Base-by-base conservation (phyloP, 495 filamentous ascomycete genomes). In the Friedmanniomyces endolithicus region DNA sequence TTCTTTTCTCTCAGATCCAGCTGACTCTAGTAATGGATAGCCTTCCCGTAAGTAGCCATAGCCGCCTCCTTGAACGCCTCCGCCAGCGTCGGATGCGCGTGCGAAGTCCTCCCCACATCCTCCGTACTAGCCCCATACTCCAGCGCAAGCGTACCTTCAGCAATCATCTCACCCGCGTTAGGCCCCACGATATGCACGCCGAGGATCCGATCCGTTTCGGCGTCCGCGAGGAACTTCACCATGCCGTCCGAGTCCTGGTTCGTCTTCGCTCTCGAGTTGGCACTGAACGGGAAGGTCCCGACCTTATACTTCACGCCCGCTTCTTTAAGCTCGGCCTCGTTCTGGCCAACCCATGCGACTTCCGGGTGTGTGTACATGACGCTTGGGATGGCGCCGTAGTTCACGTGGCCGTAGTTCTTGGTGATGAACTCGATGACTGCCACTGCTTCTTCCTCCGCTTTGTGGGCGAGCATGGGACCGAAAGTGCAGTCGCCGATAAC, bases 291-390 rank as follows among this genome's bases (percentile, higher is more conserved):
- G 82, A 98, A 98, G 33, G 80, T 80, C 69, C 92, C 92, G 66
- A 86, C 73, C 63, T 84, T 85, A 81, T 95, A 97, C 71, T 87
- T 85, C 71, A 94, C 77, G 57, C 85, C 87, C 46, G 85, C 76
- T 57, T 81, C 81, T 81, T 97, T 95, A 53, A 97, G 75, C 60
- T 97, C 94, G 60, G 90, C 86, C 78, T 98, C 94, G 69, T 85
- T 95, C 78, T 95, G 88, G 48, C 92, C 92, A 35, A 98, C 92
- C 92, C 92, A 98, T 34, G 92, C 90, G 57, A 96, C 92, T 70
- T 98, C 92, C 50, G 92, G 92, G 75, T 94, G 84, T 17, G 92
- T 97, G 79, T 98, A 98, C 92, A 98, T 98, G 72, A 98, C 92
- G 44, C 85, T 87, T 58, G 92, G 92, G 69, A 98, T 98, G 72